phyloP scores from a whole-genome alignment of 23 red algal genomes.

The Cyanidiococcus yangmingshanensis region DNA sequence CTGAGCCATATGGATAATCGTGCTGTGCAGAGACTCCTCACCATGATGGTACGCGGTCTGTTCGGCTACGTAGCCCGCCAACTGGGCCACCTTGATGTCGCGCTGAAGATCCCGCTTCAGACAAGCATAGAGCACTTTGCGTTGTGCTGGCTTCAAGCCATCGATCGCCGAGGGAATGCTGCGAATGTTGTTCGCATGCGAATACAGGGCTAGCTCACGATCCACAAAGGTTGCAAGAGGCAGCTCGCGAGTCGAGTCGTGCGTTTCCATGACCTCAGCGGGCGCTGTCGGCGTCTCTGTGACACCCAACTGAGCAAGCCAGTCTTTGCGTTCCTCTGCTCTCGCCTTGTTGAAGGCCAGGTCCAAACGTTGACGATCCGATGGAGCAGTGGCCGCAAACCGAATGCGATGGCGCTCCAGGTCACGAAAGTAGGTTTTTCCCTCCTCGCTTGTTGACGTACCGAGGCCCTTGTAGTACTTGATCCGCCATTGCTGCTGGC shows the following conservation, averaged over 20 bases:
- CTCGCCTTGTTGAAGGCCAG: conserved; percentile 76
- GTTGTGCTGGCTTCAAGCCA: conserved; percentile 86
- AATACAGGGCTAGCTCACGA: conserved; percentile 92
- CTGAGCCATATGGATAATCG: conserved; percentile 84
- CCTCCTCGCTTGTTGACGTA: conserved; percentile 63
- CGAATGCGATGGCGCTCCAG: conserved; percentile 50
- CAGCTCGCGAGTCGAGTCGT: conserved; percentile 48
- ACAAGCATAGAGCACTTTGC: conserved; percentile 89
- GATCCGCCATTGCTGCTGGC: conserved; percentile 34
- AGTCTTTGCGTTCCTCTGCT: conserved; percentile 63
- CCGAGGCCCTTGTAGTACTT: conserved; percentile 99
- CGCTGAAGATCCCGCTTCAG: conserved; percentile 61
- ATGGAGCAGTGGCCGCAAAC: conserved; percentile 37
- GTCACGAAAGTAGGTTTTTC: conserved; percentile 81
- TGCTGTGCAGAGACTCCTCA: conserved; percentile 70
- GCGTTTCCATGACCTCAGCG: neutral
- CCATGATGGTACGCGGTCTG: conserved; percentile 96
- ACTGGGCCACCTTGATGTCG: conserved; percentile 96
- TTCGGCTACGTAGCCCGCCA: conserved; percentile 90
- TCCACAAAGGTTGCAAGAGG: conserved; percentile 83
- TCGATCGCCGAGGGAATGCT: conserved; percentile 88
- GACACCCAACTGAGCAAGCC: conserved; percentile 45
- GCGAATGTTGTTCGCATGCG: conserved; percentile 74
- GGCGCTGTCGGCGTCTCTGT: neutral
- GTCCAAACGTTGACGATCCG: conserved; percentile 53